Evolutionary conservation across 73 alveolate species (phyloP), one percentile per base, ranked within the genome.

Genomic region (Tetrahymena malaccensis): DNA sequence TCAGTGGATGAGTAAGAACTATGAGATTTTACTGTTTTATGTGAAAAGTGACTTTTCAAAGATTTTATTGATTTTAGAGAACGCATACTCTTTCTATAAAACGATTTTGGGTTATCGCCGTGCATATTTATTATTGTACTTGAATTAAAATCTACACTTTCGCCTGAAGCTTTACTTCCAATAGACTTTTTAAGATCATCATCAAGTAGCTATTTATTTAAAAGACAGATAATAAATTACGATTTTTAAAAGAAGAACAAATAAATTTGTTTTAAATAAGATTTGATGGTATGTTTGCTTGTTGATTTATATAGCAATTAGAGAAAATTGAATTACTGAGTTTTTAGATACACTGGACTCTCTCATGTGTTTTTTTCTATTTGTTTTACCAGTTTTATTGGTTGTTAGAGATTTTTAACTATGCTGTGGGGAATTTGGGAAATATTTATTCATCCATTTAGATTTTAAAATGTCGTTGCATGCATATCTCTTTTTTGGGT

Each of bases 401-500:
- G 89, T 70, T 50, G 83, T 50, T 5, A 70, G 12, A 27, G 89
- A 70, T 70, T 31, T 70, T 33, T 70, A 70, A 31, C 89, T 70
- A 8, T 70, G 37, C 19, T 19, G 25, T 70, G 89, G 89, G 25
- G 89, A 70, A 33, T n/a, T 27, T 4, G 89, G 89, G 89, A 22
- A 70, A 70, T 70, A 70, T 70, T 70, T 70, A 70, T 70, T 70
- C 89, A 95, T 95, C 97, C 97, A 95, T 56, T 95, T 94, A 34
- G 93, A 44, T 57, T 95, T 43, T 3, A 95, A 38, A 50, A 95
- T 94, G 19, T 95, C 95, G 1, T 89, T 93, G 85, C 97, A 95
- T 19, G 95, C 70, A 95, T 89, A 95, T 95, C 97, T 95, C 44
- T 95, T 94, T 89, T 57, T 44, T 7, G 95, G 85, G 13, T 95